These are phyloP conservation scores for Colletotrichum navitas DNA, from an alignment of 2,329 filamentous ascomycete genomes.

Conservation along the genomic window DNA sequence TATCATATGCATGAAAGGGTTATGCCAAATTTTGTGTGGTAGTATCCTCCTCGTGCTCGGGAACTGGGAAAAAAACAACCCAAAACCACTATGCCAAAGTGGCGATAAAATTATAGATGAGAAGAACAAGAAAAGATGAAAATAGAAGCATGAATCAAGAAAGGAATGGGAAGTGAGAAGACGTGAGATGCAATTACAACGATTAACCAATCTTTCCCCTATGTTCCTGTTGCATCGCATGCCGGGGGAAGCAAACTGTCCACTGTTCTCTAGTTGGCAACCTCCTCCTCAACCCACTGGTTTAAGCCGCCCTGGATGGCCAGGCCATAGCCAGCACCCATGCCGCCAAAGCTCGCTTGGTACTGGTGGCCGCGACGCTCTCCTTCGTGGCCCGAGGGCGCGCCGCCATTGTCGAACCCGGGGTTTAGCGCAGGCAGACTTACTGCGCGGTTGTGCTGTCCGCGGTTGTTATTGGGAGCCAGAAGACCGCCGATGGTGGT, in stretches of 20 bases:
- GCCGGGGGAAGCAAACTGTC: slow-evolving; percentile 12
- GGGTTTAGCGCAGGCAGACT: slow-evolving; percentile 82
- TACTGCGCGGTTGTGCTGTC: slow-evolving; percentile 83
- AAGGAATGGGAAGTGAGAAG: slow-evolving; percentile 39
- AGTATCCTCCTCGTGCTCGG: slow-evolving; percentile 33
- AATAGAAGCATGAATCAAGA: slow-evolving; percentile 42
- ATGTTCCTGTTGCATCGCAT: slow-evolving; percentile 32
- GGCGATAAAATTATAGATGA: slow-evolving; percentile 42
- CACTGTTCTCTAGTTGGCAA: slow-evolving; percentile 64
- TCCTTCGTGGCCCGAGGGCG: slow-evolving; percentile 58
- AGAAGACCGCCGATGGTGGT: slow-evolving; percentile 83
- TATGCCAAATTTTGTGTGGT: slow-evolving; percentile 37
- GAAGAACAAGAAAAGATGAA: slow-evolving; percentile 40
- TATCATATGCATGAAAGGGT: slow-evolving; percentile 40
- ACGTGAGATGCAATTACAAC: slow-evolving; percentile 56
- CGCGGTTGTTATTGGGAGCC: slow-evolving; percentile 74
- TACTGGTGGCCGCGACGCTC: slow-evolving; percentile 76
- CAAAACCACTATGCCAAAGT: slow-evolving; percentile 37
- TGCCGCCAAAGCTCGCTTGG: slow-evolving; percentile 72
- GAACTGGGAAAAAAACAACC: slow-evolving; percentile 35
- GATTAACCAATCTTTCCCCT: slow-evolving; percentile 54
- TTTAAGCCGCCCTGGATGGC: slow-evolving; percentile 74
- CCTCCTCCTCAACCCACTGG: slow-evolving; percentile 77
- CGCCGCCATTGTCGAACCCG: slow-evolving; percentile 71
- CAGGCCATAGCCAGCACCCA: slow-evolving; percentile 70